Evolutionary conservation across 1,284 basidiomycete genomes (phyloP).

Genomic region (Marasmius oreades): DNA sequence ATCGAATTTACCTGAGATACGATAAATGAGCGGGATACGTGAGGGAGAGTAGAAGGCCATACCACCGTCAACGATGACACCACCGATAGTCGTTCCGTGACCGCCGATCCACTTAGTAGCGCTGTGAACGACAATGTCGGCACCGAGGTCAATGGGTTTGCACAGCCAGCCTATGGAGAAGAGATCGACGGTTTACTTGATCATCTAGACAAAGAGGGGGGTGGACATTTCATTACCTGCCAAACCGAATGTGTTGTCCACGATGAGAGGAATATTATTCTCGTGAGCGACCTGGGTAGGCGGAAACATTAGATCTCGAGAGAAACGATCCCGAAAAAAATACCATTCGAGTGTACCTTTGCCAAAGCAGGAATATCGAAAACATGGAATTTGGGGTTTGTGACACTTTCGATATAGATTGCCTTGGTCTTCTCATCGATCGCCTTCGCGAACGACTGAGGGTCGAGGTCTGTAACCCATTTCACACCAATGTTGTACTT

Average conservation of each 20-base stretch:
- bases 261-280: conserved; percentile 73
- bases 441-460: conserved; percentile 66
- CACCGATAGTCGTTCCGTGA: conserved; percentile 86
- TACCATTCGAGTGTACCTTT: conserved; percentile 38
- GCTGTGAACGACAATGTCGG: conserved; percentile 84
- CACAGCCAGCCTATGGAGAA: conserved; percentile 56
- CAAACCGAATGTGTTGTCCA: conserved; percentile 91
- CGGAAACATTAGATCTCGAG: neutral
- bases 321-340: neutral
- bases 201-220: conserved; percentile 6
- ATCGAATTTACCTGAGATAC: conserved; percentile 77
- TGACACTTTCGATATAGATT: conserved; percentile 81
- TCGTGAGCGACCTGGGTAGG: conserved; percentile 61
- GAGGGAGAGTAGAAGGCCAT: conserved; percentile 4
- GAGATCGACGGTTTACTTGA: conserved; percentile 3
- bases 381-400: conserved; percentile 82
- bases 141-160: conserved; percentile 75
- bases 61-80: conserved; percentile 79
- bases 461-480: conserved; percentile 63
- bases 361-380: conserved; percentile 72
- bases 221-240: conserved; percentile 46
- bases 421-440: conserved; percentile 80
- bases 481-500: conserved; percentile 78
- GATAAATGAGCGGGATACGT: neutral
- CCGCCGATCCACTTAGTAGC: conserved; percentile 93